A percentile compares a stretch with the other conserved stretches of the same genome.
These are phyloP conservation scores for Dendrobium officinale DNA, from an alignment of 106 monocot genomes.

Conservation along the genomic window DNA sequence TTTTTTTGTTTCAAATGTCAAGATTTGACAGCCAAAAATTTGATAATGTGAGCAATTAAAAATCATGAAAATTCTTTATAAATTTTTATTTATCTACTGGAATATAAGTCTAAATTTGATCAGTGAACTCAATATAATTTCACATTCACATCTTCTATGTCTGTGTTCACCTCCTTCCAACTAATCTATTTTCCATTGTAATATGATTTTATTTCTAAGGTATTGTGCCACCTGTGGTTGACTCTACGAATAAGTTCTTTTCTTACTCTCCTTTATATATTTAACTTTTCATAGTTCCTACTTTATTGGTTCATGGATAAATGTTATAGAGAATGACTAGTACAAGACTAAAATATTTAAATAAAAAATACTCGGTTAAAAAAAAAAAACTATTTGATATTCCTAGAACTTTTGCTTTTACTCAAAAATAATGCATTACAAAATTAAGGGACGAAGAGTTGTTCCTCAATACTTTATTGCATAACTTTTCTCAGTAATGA, in stretches of 20 bases:
- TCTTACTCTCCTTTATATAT: neutral
- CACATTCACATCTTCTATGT: neutral
- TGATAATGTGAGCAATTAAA: neutral
- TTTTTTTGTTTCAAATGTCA: neutral
- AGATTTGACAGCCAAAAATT: neutral
- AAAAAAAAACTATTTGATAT: neutral
- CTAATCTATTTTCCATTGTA: neutral
- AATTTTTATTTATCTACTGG: neutral
- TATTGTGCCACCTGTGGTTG: neutral
- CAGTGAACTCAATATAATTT: neutral
- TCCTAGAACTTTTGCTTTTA: neutral
- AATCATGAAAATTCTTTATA: neutral
- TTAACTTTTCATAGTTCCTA: neutral
- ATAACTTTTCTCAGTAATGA: no score
- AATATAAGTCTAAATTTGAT: neutral
- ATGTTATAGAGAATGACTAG: neutral
- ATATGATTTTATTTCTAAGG: neutral
- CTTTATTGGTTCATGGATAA: neutral
- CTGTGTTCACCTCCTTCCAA: neutral
- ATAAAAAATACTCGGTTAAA: neutral
- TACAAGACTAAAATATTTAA: neutral
- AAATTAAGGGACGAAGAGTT: no score
- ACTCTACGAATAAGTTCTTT: neutral
- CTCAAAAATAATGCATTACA: neutral
- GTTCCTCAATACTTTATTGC: no score